These are phyloP conservation scores for Aspergillus indologenus DNA, from an alignment of 495 filamentous ascomycete species.

Conservation along the genomic window DNA sequence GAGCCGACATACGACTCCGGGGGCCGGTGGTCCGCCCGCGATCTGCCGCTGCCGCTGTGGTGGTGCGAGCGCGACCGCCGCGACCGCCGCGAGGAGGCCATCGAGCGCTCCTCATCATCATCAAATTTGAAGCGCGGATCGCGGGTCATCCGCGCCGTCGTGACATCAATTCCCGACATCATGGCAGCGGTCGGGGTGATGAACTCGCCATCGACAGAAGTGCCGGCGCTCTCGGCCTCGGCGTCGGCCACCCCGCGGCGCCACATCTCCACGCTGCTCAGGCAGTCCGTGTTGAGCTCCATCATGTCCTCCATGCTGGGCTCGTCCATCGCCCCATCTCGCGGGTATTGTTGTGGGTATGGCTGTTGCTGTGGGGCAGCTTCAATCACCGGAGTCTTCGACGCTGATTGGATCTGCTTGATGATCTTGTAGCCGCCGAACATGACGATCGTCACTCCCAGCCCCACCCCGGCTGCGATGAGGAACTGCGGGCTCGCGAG, in stretches of 20 bases:
- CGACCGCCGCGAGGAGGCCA: conserved; percentile 38
- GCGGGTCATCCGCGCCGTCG: conserved; percentile 31
- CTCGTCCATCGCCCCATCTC: conserved; percentile 4
- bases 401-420: conserved; percentile 63
- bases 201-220: conserved; percentile 79
- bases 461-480: conserved; percentile 83
- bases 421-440: conserved; percentile 97
- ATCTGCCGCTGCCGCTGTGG: conserved; percentile 6
- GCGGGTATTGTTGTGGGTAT: conserved; percentile 7
- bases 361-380: not conserved
- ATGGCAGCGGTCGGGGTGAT: conserved; percentile 74
- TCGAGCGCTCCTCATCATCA: conserved; percentile 34
- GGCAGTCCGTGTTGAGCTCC: conserved; percentile 49
- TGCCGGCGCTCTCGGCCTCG: conserved; percentile 56
- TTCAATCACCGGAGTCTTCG: not conserved
- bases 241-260: conserved; percentile 76
- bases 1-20: conserved; percentile 5
- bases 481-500: conserved; percentile 87
- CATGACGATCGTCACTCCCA: conserved; percentile 88
- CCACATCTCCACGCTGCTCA: conserved; percentile 76
- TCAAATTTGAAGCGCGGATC: conserved; percentile 40
- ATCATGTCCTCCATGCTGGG: conserved; percentile 56
- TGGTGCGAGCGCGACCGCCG: conserved; percentile 31
- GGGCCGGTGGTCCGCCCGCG: not conserved
- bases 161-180: conserved; percentile 51